Percentiles rank a stretch among this genome's conserved stretches.
Evolutionary conservation across 257 asterid genomes (phyloP).

Genomic region (Solanum neorickii): DNA sequence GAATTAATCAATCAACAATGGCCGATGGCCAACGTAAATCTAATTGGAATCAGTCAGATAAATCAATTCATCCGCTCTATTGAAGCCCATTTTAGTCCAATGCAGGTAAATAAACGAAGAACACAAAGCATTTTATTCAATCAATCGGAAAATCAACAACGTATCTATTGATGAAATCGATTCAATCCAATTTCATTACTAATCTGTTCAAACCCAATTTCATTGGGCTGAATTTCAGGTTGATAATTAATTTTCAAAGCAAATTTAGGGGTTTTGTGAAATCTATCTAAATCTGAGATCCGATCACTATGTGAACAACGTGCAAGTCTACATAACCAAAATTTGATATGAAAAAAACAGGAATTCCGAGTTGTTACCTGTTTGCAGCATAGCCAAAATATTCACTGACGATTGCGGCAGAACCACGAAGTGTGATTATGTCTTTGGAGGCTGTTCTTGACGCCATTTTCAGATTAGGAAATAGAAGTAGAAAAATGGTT

Average conservation of each 20-base stretch:
- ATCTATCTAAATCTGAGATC: background rate
- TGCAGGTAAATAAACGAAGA: background rate
- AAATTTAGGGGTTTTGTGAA: background rate
- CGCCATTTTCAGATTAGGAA: slow-evolving; percentile 27
- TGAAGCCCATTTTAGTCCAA: background rate
- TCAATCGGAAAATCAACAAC: background rate
- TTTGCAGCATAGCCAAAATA: slow-evolving; percentile 94
- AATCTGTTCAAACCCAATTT: background rate
- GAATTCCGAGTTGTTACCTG: slow-evolving; percentile 28
- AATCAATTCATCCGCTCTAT: background rate
- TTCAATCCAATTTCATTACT: background rate
- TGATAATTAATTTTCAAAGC: background rate
- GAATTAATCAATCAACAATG: background rate
- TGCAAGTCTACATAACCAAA: background rate
- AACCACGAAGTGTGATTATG: slow-evolving; percentile 87
- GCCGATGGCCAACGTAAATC: background rate
- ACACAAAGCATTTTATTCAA: background rate
- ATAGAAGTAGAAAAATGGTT: background rate
- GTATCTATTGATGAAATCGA: background rate
- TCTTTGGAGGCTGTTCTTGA: slow-evolving; percentile 69
- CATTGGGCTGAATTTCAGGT: background rate
- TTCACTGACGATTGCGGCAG: slow-evolving; percentile 85
- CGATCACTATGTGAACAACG: too few species aligned
- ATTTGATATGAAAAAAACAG: background rate
- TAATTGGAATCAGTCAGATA: background rate